These are phyloP conservation scores for Bremia lactucae DNA, from an alignment of 352 stramenopile species.

Conservation along the genomic window DNA sequence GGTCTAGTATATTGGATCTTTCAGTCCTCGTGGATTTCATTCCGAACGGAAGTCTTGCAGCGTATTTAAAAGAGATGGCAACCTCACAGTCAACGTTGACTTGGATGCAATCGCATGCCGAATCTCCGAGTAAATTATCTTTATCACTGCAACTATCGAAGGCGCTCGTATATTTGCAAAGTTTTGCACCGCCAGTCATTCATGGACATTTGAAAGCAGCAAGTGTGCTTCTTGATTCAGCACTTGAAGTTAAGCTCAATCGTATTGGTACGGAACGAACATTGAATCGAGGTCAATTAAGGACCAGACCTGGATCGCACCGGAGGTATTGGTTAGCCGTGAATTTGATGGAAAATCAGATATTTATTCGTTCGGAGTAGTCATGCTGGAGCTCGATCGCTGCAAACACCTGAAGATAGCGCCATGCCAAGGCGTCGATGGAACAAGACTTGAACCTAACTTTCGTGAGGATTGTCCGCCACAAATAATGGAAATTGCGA, in stretches of 20 bases:
- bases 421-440: conserved; percentile 11
- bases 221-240: conserved; percentile 42
- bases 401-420: conserved; percentile 27
- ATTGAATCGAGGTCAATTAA: conserved; percentile 16
- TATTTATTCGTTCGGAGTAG: conserved; percentile 59
- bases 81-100: conserved; percentile 12
- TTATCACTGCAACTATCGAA: conserved; percentile 52
- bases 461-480: conserved; percentile 36
- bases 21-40: conserved; percentile 53
- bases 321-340: conserved; percentile 48
- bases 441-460: conserved; percentile 20
- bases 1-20: conserved; percentile 38
- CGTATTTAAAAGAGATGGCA: conserved; percentile 23
- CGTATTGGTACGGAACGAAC: conserved; percentile 41
- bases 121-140: conserved; percentile 28
- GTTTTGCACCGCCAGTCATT: conserved; percentile 45
- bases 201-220: conserved; percentile 50
- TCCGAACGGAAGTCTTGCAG: conserved; percentile 22
- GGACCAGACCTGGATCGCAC: conserved; percentile 34
- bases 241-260: conserved; percentile 48
- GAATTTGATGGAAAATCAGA: conserved; percentile 52
- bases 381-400: conserved; percentile 56
- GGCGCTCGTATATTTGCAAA: conserved; percentile 52
- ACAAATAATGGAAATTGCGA: conserved; percentile 30
- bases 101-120: conserved; percentile 22